phyloP scores from a whole-genome alignment of 148 eudicot genomes.

The Tetragonia tetragonoides region DNA sequence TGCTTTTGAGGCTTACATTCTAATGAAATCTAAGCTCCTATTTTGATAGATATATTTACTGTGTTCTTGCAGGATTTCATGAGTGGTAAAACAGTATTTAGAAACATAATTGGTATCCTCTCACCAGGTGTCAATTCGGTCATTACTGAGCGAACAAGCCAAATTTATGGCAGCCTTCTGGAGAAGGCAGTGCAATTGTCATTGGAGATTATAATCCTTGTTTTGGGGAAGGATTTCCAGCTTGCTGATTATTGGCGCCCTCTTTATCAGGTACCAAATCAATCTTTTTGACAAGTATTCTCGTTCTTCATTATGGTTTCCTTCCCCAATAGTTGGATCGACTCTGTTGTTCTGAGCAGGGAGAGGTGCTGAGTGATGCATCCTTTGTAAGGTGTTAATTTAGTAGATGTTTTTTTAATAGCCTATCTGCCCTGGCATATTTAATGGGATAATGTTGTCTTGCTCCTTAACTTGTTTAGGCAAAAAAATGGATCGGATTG shows the following conservation, averaged over 20 bases:
- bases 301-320: neutral
- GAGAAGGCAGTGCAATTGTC: slow-evolving; percentile 83
- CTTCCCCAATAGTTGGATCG: neutral
- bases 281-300: too few species aligned
- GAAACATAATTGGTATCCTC: slow-evolving; percentile 87
- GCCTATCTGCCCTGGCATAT: neutral
- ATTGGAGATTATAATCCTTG: slow-evolving; percentile 73
- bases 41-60: neutral
- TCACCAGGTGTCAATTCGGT: slow-evolving; percentile 77
- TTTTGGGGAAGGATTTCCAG: slow-evolving; percentile 67
- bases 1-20: neutral
- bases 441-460: neutral
- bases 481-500: too few species aligned
- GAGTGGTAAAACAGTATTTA: slow-evolving; percentile 89
- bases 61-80: slow-evolving; percentile 78
- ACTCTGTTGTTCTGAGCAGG: neutral
- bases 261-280: slow-evolving; percentile 66
- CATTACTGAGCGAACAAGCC: slow-evolving; percentile 72
- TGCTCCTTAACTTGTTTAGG: neutral
- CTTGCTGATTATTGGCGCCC: slow-evolving; percentile 97
- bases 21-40: neutral
- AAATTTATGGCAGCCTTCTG: slow-evolving; percentile 67
- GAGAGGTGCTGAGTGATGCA: neutral
- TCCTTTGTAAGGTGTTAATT: neutral
- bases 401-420: neutral